Evolutionary conservation across 2,329 filamentous ascomycete genomes (phyloP).

Genomic region (Aspergillaceae sp.): DNA sequence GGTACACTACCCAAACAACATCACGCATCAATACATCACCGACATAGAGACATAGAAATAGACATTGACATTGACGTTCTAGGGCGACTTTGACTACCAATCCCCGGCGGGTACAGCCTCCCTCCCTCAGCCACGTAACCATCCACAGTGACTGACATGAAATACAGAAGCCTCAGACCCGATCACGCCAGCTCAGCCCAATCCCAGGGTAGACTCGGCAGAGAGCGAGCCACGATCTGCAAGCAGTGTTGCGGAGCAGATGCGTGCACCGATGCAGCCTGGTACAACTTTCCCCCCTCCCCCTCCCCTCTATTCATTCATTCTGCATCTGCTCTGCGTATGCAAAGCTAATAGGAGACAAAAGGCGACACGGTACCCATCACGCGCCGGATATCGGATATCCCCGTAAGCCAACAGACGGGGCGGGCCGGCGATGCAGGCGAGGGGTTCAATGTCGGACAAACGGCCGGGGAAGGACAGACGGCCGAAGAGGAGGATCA

Average conservation of each 20-base stretch:
- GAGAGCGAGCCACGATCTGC: slow-evolving; percentile 9
- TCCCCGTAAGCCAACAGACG: slow-evolving; percentile 2
- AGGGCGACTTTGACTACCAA: neutral
- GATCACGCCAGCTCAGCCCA: slow-evolving; percentile 8
- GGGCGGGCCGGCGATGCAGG: slow-evolving; percentile 3
- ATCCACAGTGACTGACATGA: neutral
- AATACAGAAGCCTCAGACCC: slow-evolving; percentile 11
- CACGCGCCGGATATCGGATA: neutral
- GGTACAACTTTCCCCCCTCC: slow-evolving; percentile 6
- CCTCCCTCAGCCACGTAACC: neutral
- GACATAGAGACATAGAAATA: slow-evolving; percentile 2
- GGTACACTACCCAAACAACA: slow-evolving; percentile 1
- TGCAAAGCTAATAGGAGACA: neutral
- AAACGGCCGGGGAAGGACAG: neutral
- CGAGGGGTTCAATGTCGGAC: slow-evolving; percentile 11
- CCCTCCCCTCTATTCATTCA: neutral
- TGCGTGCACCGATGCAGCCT: slow-evolving; percentile 12
- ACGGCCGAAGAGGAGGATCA: slow-evolving; percentile 3
- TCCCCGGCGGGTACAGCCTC: slow-evolving; percentile 4
- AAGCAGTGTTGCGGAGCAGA: slow-evolving; percentile 10
- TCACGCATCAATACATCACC: neutral
- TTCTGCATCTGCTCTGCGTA: neutral
- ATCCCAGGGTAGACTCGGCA: neutral
- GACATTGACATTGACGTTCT: too few species aligned
- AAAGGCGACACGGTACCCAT: neutral